Conservation (phyloP, 2,329 filamentous ascomycete genomes). For the Talaromyces sp. region DNA sequence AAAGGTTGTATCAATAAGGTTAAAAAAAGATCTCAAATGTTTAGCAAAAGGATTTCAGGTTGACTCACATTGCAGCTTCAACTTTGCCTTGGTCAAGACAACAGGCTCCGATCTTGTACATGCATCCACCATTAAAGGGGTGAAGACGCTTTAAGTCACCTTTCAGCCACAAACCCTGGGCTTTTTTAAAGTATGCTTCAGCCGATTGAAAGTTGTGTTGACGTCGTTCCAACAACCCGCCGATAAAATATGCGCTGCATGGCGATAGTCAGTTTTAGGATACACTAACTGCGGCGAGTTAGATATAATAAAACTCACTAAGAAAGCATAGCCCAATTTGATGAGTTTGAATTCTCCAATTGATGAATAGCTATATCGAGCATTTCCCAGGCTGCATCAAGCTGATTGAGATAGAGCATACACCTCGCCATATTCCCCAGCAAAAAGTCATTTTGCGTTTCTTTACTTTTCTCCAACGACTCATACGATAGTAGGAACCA, state of each 20-base stretch:
- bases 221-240: background rate
- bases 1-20: no score
- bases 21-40: background rate
- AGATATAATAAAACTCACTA: background rate
- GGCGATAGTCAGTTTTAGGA: background rate
- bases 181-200: background rate
- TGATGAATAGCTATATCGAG: background rate
- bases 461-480: background rate
- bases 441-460: background rate
- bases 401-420: background rate
- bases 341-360: background rate
- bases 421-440: background rate
- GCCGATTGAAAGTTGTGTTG: background rate
- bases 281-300: background rate
- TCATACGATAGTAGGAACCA: background rate
- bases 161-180: background rate
- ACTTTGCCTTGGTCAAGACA: background rate
- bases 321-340: background rate
- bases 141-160: background rate
- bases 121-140: background rate
- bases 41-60: background rate
- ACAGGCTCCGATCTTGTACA: background rate
- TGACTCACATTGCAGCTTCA: background rate
- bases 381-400: background rate
- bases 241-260: background rate